Evolutionary conservation across 2,329 filamentous ascomycete genomes (phyloP).

Genomic region (Trichoderma koningii): DNA sequence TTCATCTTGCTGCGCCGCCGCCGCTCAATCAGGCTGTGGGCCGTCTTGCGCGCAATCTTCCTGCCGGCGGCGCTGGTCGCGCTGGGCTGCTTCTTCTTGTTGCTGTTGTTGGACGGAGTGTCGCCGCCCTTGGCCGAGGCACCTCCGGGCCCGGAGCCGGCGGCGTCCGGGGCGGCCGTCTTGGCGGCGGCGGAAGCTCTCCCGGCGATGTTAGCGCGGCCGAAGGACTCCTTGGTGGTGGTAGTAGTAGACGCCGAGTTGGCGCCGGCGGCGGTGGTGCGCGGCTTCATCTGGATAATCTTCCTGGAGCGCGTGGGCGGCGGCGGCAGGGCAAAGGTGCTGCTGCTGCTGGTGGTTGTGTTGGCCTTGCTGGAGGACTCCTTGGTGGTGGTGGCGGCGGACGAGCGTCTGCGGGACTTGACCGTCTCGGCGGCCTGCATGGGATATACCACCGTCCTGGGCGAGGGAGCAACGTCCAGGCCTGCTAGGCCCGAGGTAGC

Average conservation of each 20-base stretch:
- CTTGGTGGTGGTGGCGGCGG: conserved; percentile 47
- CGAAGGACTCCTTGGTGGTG: conserved; percentile 33
- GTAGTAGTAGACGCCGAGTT: conserved; percentile 29
- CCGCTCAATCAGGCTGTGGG: conserved; percentile 92
- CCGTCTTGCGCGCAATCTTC: conserved; percentile 94
- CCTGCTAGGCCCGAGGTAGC: conserved; percentile 4
- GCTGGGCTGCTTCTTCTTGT: conserved; percentile 75
- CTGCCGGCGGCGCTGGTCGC: conserved; percentile 82
- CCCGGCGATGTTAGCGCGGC: conserved; percentile 29
- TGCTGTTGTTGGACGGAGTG: too few species aligned
- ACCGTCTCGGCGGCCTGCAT: conserved; percentile 55
- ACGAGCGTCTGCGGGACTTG: conserved; percentile 56
- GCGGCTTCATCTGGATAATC: conserved; percentile 96
- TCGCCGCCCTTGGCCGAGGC: conserved; percentile 28
- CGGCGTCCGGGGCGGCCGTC: conserved; percentile 19
- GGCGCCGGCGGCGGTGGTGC: conserved; percentile 36
- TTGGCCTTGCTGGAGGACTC: conserved; percentile 44
- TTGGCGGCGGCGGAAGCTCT: conserved; percentile 34
- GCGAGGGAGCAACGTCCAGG: conserved; percentile 31
- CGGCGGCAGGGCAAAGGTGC: conserved; percentile 79
- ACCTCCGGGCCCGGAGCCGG: conserved; percentile 32
- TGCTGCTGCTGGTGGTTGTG: conserved; percentile 47
- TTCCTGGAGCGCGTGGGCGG: conserved; percentile 90
- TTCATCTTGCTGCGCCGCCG: conserved; percentile 96
- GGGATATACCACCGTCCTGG: conserved; percentile 42